Evolutionary conservation across 2,329 filamentous ascomycete genomes (phyloP).

Genomic region (Fusarium buharicum): DNA sequence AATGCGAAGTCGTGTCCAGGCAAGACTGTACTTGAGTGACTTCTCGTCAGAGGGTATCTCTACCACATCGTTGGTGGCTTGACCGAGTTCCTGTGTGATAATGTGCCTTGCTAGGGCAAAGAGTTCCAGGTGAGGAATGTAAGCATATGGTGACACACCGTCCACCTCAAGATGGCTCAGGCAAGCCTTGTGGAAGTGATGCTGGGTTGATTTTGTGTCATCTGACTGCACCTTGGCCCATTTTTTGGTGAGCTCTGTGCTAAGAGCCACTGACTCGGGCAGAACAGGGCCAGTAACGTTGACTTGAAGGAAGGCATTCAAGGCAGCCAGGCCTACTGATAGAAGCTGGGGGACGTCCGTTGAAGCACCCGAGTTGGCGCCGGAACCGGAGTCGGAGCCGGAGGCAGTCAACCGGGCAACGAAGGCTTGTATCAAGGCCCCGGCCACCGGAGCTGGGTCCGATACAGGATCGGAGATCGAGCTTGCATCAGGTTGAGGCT

Average conservation of each 20-base stretch:
- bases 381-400: constrained; percentile 10
- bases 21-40: constrained; percentile 58
- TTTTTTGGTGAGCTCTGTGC: constrained; percentile 54
- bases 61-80: constrained; percentile 41
- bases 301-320: constrained; percentile 84
- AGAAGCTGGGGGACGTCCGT: constrained; percentile 34
- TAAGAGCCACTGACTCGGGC: constrained; percentile 46
- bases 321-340: constrained; percentile 51
- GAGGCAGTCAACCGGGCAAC: constrained; percentile 18
- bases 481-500: constrained; percentile 26
- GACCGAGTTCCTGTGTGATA: constrained; percentile 49
- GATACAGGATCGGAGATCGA: constrained; percentile 35
- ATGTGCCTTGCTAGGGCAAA: constrained; percentile 76
- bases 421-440: constrained; percentile 39
- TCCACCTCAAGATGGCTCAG: constrained; percentile 79
- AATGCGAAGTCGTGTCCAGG: constrained; percentile 76
- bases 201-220: constrained; percentile 40
- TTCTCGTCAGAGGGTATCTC: constrained; percentile 41
- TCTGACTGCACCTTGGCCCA: constrained; percentile 43
- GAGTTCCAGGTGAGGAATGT: constrained; percentile 85
- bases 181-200: constrained; percentile 64
- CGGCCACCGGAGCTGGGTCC: constrained; percentile 38
- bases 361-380: constrained; percentile 2
- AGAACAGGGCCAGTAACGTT: constrained; percentile 90
- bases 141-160: constrained; percentile 84